Percentiles rank a stretch among this genome's conserved stretches.
Conservation (phyloP, 1,284 basidiomycete species). For the Neotropicomus parvogracilis region DNA sequence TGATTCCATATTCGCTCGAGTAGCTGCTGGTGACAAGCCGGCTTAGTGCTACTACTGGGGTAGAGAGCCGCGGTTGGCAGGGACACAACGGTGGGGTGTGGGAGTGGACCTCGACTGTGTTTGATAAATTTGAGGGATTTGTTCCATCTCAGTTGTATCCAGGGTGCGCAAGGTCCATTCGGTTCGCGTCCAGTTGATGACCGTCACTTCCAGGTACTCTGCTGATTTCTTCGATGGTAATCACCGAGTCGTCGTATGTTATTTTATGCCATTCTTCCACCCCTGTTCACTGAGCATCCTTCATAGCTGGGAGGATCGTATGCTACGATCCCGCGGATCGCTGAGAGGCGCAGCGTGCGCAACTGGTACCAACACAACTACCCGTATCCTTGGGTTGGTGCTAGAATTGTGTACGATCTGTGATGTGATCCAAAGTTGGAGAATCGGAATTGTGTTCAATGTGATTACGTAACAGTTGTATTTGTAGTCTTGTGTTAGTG, state of each 20-base stretch:
- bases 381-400: slow-evolving; percentile 71
- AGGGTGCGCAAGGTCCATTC: slow-evolving; percentile 44
- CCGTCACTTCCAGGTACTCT: slow-evolving; percentile 57
- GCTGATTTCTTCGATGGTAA: slow-evolving; percentile 86
- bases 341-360: slow-evolving; percentile 69
- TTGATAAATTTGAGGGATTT: slow-evolving; percentile 76
- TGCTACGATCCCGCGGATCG: slow-evolving; percentile 79
- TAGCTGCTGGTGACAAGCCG: slow-evolving; percentile 7
- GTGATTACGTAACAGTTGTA: slow-evolving; percentile 19
- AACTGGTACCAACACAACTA: slow-evolving; percentile 87
- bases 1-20: slow-evolving; percentile 14
- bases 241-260: slow-evolving; percentile 78
- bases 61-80: slow-evolving; percentile 43
- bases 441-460: slow-evolving; percentile 66
- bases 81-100: slow-evolving; percentile 95
- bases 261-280: not conserved
- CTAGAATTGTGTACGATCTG: slow-evolving; percentile 68
- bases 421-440: slow-evolving; percentile 1
- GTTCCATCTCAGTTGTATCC: slow-evolving; percentile 77
- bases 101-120: slow-evolving; percentile 92
- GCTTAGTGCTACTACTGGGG: slow-evolving; percentile 61
- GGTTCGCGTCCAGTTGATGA: not conserved
- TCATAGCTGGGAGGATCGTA: slow-evolving; percentile 86
- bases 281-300: slow-evolving; percentile 2
- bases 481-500: not conserved